Evolutionary conservation across 2,329 filamentous ascomycete genomes (phyloP).

Genomic region (Fusarium poae): DNA sequence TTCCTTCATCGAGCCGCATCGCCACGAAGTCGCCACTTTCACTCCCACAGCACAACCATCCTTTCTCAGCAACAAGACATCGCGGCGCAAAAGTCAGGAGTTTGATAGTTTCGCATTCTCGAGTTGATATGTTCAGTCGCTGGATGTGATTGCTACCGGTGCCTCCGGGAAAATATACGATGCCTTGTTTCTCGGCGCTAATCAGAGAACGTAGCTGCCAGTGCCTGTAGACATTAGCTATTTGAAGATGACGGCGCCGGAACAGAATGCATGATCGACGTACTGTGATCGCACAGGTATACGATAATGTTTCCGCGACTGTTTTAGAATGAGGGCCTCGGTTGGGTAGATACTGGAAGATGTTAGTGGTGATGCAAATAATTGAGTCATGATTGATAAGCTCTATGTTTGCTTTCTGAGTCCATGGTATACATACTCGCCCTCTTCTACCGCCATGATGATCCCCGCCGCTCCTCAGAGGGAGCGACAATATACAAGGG

Average conservation of each 20-base stretch:
- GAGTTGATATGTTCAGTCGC: constrained; percentile 75
- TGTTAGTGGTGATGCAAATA: constrained; percentile 20
- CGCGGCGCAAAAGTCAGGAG: constrained; percentile 79
- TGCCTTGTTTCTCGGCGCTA: constrained; percentile 79
- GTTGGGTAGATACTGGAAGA: constrained; percentile 72
- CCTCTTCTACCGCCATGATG: constrained; percentile 68
- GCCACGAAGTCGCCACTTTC: constrained; percentile 89
- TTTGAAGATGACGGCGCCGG: constrained; percentile 25
- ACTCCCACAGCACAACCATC: constrained; percentile 92
- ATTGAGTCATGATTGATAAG: constrained; percentile 32
- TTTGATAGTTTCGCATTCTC: constrained; percentile 79
- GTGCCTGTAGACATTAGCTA: constrained; percentile 67
- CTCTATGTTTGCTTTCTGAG: neutral
- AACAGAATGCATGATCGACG: constrained; percentile 51
- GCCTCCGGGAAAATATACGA: constrained; percentile 87
- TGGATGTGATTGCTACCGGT: constrained; percentile 74
- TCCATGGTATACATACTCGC: constrained; percentile 57
- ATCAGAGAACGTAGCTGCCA: constrained; percentile 93
- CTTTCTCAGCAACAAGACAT: constrained; percentile 87
- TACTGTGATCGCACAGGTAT: constrained; percentile 75
- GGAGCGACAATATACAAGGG: constrained; percentile 35
- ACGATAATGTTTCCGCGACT: constrained; percentile 75
- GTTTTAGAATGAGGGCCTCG: constrained; percentile 71
- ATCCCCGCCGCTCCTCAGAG: constrained; percentile 27
- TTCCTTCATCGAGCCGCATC: constrained; percentile 70